phyloP scores from a whole-genome alignment of 1,284 basidiomycete genomes.

The Grifola frondosa region DNA sequence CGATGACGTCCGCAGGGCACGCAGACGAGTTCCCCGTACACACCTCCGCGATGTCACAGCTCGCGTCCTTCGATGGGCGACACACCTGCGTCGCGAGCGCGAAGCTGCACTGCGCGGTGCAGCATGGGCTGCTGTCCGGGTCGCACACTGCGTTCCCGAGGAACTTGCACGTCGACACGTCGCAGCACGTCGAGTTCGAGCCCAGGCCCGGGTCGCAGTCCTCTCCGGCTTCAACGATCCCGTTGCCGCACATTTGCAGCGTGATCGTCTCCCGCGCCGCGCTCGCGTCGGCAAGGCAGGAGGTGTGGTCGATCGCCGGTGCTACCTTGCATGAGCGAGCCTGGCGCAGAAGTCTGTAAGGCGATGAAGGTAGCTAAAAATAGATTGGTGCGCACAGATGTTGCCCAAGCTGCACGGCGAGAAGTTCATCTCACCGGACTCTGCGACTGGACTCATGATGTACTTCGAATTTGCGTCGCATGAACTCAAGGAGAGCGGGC shows the following conservation, averaged over 20 bases:
- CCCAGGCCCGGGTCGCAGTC: constrained; percentile 85
- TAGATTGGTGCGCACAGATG: constrained; percentile 58
- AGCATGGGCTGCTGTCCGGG: constrained; percentile 77
- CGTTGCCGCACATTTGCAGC: constrained; percentile 78
- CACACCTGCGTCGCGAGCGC: constrained; percentile 70
- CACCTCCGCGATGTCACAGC: constrained; percentile 77
- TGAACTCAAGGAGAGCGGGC: constrained; percentile 59
- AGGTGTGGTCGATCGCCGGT: constrained; percentile 47
- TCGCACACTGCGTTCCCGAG: constrained; percentile 74
- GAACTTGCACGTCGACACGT: constrained; percentile 80
- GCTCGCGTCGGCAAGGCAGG: constrained; percentile 63
- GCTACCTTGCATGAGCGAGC: constrained; percentile 56
- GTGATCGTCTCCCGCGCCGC: constrained; percentile 47
- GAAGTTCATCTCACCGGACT: constrained; percentile 65
- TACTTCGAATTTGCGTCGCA: constrained; percentile 72
- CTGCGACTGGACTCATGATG: constrained; percentile 83
- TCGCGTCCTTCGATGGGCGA: constrained; percentile 63
- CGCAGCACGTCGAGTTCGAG: constrained; percentile 70
- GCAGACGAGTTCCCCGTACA: constrained; percentile 75
- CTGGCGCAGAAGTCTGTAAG: constrained; percentile 31
- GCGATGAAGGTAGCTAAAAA: not conserved
- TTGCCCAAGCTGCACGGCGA: constrained; percentile 85
- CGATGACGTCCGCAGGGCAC: constrained; percentile 72
- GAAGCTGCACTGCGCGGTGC: constrained; percentile 70
- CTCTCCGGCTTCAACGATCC: constrained; percentile 75